phyloP scores from a whole-genome alignment of 2,329 filamentous ascomycete genomes.

The Neocatenulostroma microsporum region DNA sequence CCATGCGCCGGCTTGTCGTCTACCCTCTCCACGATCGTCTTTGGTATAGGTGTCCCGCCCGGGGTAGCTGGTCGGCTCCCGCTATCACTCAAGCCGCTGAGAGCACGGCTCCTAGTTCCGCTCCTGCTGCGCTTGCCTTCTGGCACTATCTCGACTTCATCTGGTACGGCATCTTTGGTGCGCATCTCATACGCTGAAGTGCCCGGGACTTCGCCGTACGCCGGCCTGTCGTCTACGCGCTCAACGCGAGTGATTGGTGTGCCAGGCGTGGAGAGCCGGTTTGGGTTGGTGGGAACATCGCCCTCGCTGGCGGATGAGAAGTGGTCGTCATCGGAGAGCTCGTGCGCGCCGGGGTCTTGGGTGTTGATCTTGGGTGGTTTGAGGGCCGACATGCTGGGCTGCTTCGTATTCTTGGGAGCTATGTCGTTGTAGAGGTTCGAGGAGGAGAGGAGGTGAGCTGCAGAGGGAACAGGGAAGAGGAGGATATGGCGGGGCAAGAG shows the following conservation, averaged over 20 bases:
- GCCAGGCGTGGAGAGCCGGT: slow-evolving; percentile 40
- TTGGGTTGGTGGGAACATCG: slow-evolving; percentile 26
- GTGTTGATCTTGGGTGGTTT: slow-evolving; percentile 25
- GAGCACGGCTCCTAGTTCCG: slow-evolving; percentile 28
- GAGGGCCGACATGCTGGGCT: slow-evolving; percentile 22
- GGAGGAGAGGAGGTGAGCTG: too few relatives aligned
- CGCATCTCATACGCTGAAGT: slow-evolving; percentile 54
- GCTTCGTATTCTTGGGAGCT: too few relatives aligned
- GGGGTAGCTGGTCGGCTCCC: slow-evolving; percentile 41
- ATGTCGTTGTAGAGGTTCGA: slow-evolving; percentile 1
- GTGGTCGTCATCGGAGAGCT: slow-evolving; percentile 46
- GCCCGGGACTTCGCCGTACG: slow-evolving; percentile 55
- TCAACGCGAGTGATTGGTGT: slow-evolving; percentile 57
- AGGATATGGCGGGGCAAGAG: too few relatives aligned
- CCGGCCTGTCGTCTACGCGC: slow-evolving; percentile 51
- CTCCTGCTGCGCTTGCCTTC: slow-evolving; percentile 35
- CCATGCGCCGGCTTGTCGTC: slow-evolving; percentile 52
- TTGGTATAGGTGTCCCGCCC: slow-evolving; percentile 48
- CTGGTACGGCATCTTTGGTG: slow-evolving; percentile 53
- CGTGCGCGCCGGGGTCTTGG: slow-evolving; percentile 23
- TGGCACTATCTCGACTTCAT: slow-evolving; percentile 53
- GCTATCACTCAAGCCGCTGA: slow-evolving; percentile 29
- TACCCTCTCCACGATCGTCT: slow-evolving; percentile 55
- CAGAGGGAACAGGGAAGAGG: too few relatives aligned
- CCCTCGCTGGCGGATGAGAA: slow-evolving; percentile 61